Evolutionary conservation across 352 stramenopile genomes (phyloP), one percentile per base, ranked within the genome.

Genomic region (Globisporangium parvum): DNA sequence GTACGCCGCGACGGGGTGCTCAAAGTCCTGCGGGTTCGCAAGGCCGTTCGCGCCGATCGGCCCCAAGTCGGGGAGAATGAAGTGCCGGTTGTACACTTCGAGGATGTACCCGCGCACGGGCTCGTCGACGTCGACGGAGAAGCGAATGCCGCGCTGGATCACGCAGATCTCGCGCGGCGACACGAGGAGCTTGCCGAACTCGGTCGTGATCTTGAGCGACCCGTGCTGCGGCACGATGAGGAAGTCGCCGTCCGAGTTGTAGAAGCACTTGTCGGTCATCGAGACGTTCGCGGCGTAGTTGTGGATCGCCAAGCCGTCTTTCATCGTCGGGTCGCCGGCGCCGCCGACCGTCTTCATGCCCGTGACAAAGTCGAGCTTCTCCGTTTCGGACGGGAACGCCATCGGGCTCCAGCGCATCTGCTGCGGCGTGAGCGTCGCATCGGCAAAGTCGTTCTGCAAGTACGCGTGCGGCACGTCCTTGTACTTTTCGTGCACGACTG

Each of bases 191-290:
- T 85, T 80, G 31, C 95, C 95, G 53, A 98, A 85, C 67, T 99
- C 95, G 4, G 95, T 98, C 54, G 85, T 90, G 65, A 99, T 90
- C 52, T 84, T 84, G 20, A 99, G 76, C 24, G 71, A 72, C 53
- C 87, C 86, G 45, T 87, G 63, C 71, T 99, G 94, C 8, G 96
- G 95, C 31, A 98, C 90, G 53, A 98, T 96, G 46, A 99, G 75
- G 46, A 98, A 95, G 60, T 99, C 96, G 55, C 96, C 96, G 69
- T 99, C 96, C 50, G 86, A 92, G 75, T 98, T 98, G 78, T 97
- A 96, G 33, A 98, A 89, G 48, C 87, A 89, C 54, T 82, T 80
- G 65, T 96, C 66, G 31, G 60, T 65, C 96, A 98, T 99, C 41
- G 78, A 88, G 20, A 63, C 53, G 59, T 98, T 95, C 39, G 77